These are phyloP conservation scores for Neolentinus lepideus DNA, from an alignment of 1,284 basidiomycete genomes.

Conservation along the genomic window DNA sequence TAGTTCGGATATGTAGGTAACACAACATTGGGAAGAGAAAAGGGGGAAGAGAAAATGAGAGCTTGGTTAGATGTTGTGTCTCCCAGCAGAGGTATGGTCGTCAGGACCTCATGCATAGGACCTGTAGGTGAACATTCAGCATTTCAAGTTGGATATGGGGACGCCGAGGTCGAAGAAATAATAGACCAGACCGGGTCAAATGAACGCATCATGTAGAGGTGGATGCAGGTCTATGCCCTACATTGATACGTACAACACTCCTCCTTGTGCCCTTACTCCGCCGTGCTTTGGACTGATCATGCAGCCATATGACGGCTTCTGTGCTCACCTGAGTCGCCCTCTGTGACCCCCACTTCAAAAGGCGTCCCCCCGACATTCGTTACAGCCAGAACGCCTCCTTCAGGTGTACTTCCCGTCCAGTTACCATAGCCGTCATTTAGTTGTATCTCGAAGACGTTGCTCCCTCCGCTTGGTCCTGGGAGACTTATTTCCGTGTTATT, in stretches of 20 bases:
- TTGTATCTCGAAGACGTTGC: conserved; percentile 42
- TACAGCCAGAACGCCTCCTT: conserved; percentile 44
- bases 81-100: conserved; percentile 52
- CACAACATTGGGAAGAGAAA: conserved; percentile 24
- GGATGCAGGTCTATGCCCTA: too few species aligned
- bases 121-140: conserved; percentile 14
- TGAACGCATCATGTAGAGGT: too few species aligned
- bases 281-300: too few species aligned
- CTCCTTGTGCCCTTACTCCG: too few species aligned
- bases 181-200: too few species aligned
- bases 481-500: conserved; percentile 38
- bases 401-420: conserved; percentile 40
- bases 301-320: too few species aligned
- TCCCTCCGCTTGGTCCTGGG: conserved; percentile 33
- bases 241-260: too few species aligned
- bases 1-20: conserved; percentile 75
- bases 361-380: conserved; percentile 30
- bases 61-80: conserved; percentile 74
- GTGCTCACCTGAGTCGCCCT: conserved; percentile 32
- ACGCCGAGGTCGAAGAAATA: not conserved
- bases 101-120: conserved; percentile 39
- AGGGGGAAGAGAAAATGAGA: conserved; percentile 69
- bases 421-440: conserved; percentile 47
- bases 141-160: not conserved
- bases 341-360: conserved; percentile 54